Base-by-base conservation (phyloP, 108 stramenopile species). In the Thalassiosira profunda region DNA sequence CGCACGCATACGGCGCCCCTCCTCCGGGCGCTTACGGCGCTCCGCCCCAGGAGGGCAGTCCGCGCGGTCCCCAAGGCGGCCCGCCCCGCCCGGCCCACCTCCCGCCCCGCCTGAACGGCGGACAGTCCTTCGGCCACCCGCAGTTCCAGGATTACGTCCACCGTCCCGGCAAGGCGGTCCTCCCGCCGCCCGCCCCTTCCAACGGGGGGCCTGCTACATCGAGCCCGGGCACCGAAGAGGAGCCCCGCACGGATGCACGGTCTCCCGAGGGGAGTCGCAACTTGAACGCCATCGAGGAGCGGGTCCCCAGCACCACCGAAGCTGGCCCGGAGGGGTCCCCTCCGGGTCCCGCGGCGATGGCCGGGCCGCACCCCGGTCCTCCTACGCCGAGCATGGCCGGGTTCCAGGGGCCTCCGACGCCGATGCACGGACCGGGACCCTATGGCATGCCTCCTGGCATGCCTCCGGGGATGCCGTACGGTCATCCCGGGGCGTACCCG, bases 251-350 rank as follows among this genome's bases (percentile, higher is more conserved):
- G 42, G 76, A 77, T 33, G 52, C 76, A 5, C 60, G 76, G 5
- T 63, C 62, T 63, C 76, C 76, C 4, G 76, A 77, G 30, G 76
- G 76, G 20, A 63, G 67, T n/a, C 37, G 76, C 12, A 68, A 77
- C 41, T 20, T 77, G 8, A 58, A 68, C 40, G 41, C 40, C 11
- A 63, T 77, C 33, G 76, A 77, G 57, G 76, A 69, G 43, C 40
- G 76, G 25, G 71, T 72, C 12, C 33, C 60, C 26, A 30, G 11
- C 29, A 61, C 12, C 17, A 47, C 6, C n/a, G 52, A 23, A 14
- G 52, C 5, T 53, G 52, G 11, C 11, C 12, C 52, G n/a, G 12
- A 12, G 28, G 11, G 11, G 12, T 12, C 18, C 12, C 29, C 52
- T 10, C 5, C 25, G 5, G 23, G 23, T 5, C 17, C 17, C 5